Base-by-base conservation (phyloP, 805 yeast genomes). In the Starmerella ratchasimensis region DNA sequence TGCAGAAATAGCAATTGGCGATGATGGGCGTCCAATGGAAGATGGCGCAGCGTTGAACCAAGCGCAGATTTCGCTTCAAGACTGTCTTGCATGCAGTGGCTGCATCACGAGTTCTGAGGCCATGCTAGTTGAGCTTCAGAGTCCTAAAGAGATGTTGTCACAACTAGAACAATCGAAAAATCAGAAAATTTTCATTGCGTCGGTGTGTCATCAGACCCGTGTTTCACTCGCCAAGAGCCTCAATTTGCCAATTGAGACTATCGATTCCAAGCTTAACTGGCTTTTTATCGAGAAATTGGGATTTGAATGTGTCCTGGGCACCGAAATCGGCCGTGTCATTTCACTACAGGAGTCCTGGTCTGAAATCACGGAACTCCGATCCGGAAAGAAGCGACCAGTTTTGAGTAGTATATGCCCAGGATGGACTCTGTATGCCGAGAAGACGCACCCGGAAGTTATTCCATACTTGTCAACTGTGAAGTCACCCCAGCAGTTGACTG, bases 71-170 rank as follows among this genome's bases (percentile, higher is more conserved):
- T 79, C 90, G 1, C 61, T 90, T 35, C 76, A 84, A 15, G 98
- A 90, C 62, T 90, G 98, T 59, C 63, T 90, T 37, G 98, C 98
- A 0, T 90, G 98, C 54, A 75, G 93, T 7, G 98, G 98, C 0
- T 90, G 98, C 57, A 83, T 90, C 38, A 90, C 98, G 0, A 80
- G 94, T 4, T 93, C 95, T n/a, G 98, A 90, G 55, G 94, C 88
- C 45, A 83, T 90, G 5, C 62, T 90, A 32, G 79, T 90, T 28
- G 82, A 94, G 2, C 77, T 82, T 47, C 98, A 90, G 56, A 80
- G 93, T 27, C 93, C 86, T 50, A 72, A 71, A 17, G 86, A 86
- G 49, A 67, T 90, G 33, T 47, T 84, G 18, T 69, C 70, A 33
- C 78, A 75, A 19, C 53, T 81, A 45, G 60, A 63, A 21, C 58